phyloP scores from a whole-genome alignment of 768 basidiomycete genomes.

The Pholiota conissans region DNA sequence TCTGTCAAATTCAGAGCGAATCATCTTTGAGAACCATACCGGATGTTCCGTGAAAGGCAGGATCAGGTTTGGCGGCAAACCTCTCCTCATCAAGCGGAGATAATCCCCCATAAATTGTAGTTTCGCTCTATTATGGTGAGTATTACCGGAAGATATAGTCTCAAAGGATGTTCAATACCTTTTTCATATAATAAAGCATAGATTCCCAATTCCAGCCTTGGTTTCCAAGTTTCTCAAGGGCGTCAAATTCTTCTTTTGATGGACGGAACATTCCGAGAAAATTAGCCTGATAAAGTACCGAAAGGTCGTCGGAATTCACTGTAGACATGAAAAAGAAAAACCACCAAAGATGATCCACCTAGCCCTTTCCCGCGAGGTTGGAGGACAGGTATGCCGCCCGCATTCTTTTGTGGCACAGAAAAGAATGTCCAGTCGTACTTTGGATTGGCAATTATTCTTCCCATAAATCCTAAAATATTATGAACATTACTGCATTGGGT shows the following conservation, averaged over 20 bases:
- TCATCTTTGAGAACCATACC: no score
- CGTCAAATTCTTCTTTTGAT: conserved; percentile 4
- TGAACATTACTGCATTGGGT: neutral
- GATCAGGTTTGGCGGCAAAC: neutral
- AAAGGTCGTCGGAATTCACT: neutral
- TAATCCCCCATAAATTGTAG: neutral
- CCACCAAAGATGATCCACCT: conserved; percentile 12
- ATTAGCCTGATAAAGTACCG: neutral
- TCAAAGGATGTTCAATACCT: neutral
- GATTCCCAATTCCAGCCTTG: conserved; percentile 13
- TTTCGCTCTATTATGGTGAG: conserved; percentile 3
- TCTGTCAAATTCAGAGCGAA: no score
- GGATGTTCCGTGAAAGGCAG: conserved; percentile 5
- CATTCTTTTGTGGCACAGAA: conserved; percentile 10
- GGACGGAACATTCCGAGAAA: conserved; percentile 13
- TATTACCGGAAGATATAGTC: neutral
- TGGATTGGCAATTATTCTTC: conserved; percentile 9
- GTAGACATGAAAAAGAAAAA: neutral
- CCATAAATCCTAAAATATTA: conserved; percentile 9
- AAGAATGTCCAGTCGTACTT: conserved; percentile 14
- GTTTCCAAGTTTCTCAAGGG: conserved; percentile 12
- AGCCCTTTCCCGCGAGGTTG: conserved; percentile 13
- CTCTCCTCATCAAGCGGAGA: neutral
- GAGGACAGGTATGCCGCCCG: conserved; percentile 3
- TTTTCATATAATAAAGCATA: conserved; percentile 12